Evolutionary conservation across 1,284 basidiomycete species (phyloP).

Genomic region (Filobasidium uniguttulatum): DNA sequence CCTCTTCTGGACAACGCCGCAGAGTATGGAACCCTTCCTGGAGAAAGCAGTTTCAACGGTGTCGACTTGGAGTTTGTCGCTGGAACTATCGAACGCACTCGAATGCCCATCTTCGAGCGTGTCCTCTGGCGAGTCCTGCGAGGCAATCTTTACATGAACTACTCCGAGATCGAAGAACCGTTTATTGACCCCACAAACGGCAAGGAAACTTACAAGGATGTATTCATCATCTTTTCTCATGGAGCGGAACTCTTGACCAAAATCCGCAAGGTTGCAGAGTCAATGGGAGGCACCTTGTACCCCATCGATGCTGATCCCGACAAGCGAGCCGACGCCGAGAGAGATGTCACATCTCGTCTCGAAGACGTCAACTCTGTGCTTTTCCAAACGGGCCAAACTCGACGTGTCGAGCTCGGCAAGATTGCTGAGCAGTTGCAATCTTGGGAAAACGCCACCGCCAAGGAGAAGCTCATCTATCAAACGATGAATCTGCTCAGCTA

Average conservation of each 20-base stretch:
- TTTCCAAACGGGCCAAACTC: slow-evolving; percentile 75
- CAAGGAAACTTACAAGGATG: slow-evolving; percentile 81
- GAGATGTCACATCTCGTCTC: slow-evolving; percentile 74
- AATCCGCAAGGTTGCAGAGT: slow-evolving; percentile 96
- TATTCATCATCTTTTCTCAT: slow-evolving; percentile 99
- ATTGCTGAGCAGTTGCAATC: slow-evolving; percentile 74
- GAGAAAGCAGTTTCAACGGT: slow-evolving; percentile 47
- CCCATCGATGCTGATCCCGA: slow-evolving; percentile 89
- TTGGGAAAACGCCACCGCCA: slow-evolving; percentile 88
- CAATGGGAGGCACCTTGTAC: slow-evolving; percentile 93
- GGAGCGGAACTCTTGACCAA: slow-evolving; percentile 85
- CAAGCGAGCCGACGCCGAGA: slow-evolving; percentile 77
- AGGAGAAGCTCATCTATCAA: slow-evolving; percentile 93
- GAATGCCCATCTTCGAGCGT: slow-evolving; percentile 88
- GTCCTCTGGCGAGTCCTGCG: slow-evolving; percentile 96
- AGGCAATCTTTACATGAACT: slow-evolving; percentile 99
- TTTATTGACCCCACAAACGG: slow-evolving; percentile 77
- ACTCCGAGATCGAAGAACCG: slow-evolving; percentile 78
- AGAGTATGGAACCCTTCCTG: slow-evolving; percentile 37
- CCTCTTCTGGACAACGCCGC: slow-evolving; percentile 87
- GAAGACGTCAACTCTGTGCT: slow-evolving; percentile 87
- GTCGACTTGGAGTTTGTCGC: slow-evolving; percentile 90
- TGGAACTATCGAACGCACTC: slow-evolving; percentile 85
- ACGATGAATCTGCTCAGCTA: slow-evolving; percentile 90
- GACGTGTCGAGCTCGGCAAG: slow-evolving; percentile 70